Evolutionary conservation across 768 basidiomycete species (phyloP).

Genomic region (Suillus alpinus): DNA sequence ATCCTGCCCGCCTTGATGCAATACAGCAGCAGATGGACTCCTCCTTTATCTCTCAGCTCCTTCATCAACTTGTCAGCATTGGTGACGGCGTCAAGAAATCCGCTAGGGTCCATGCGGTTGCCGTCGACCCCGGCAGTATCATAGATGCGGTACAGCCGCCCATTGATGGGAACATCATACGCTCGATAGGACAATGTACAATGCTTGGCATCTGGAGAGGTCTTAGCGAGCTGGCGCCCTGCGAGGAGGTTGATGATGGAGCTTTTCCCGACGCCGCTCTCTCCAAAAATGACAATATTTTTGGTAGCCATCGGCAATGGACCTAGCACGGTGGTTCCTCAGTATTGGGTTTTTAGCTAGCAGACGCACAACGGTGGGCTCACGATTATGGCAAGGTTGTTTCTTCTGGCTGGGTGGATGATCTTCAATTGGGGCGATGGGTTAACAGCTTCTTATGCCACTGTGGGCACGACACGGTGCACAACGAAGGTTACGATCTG

Average conservation of each 20-base stretch:
- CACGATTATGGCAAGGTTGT: background rate
- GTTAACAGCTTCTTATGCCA: background rate
- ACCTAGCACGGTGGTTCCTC: background rate
- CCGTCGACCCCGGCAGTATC: conserved; percentile 1
- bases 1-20: conserved; percentile 29
- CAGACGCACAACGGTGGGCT: background rate
- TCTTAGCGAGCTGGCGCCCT: conserved; percentile 26
- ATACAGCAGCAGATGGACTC: conserved; percentile 28
- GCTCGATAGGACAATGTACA: conserved; percentile 32
- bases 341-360: background rate
- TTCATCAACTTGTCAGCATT: conserved; percentile 30
- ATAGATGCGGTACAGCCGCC: conserved; percentile 15
- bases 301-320: background rate
- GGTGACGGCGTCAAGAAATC: conserved; percentile 25
- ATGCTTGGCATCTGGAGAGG: conserved; percentile 32
- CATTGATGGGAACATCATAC: conserved; percentile 25
- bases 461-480: background rate
- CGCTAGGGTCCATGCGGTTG: background rate
- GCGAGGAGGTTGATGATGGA: conserved; percentile 24
- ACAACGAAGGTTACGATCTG: background rate
- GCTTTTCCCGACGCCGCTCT: conserved; percentile 4
- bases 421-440: background rate
- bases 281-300: conserved; percentile 14
- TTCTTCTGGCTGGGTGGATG: background rate
- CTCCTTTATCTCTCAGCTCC: conserved; percentile 22